A percentile compares a stretch with the other conserved stretches of the same genome.
These are phyloP conservation scores for Brassica juncea DNA, from an alignment of 345 rosid species.

Conservation along the genomic window DNA sequence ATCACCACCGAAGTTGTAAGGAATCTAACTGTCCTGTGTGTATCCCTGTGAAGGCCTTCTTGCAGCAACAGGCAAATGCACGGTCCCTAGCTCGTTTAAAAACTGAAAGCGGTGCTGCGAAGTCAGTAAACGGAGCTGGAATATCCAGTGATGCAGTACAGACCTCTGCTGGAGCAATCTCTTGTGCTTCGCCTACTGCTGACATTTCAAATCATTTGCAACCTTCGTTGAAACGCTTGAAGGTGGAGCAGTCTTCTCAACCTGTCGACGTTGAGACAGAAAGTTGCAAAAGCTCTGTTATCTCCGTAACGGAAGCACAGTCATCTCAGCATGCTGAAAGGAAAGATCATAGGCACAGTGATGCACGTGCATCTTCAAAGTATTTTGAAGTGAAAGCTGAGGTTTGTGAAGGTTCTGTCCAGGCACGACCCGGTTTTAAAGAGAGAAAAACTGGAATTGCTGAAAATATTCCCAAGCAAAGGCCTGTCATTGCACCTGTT, in stretches of 20 bases:
- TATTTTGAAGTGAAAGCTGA: slow-evolving; percentile 69
- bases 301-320: slow-evolving; percentile 49
- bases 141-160: slow-evolving; percentile 54
- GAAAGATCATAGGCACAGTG: slow-evolving; percentile 57
- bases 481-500: slow-evolving; percentile 48
- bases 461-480: slow-evolving; percentile 54
- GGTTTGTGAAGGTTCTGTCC: slow-evolving; percentile 52
- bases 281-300: slow-evolving; percentile 46
- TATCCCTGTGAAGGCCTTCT: slow-evolving; percentile 71
- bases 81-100: slow-evolving; percentile 49
- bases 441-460: slow-evolving; percentile 53
- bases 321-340: slow-evolving; percentile 49
- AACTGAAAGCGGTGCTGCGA: slow-evolving; percentile 44
- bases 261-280: slow-evolving; percentile 51
- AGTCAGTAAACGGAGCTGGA: slow-evolving; percentile 45
- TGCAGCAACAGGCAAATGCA: slow-evolving; percentile 58
- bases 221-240: slow-evolving; percentile 86
- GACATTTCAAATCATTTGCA: slow-evolving; percentile 60
- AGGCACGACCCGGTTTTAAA: slow-evolving; percentile 41
- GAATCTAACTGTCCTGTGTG: slow-evolving; percentile 89
- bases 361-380: slow-evolving; percentile 50
- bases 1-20: slow-evolving; percentile 69
- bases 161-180: slow-evolving; percentile 44
- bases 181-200: slow-evolving; percentile 47
- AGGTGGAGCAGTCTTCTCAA: slow-evolving; percentile 67